Conservation (phyloP, 352 stramenopile genomes). For the Globisporangium uncinulatum region DNA sequence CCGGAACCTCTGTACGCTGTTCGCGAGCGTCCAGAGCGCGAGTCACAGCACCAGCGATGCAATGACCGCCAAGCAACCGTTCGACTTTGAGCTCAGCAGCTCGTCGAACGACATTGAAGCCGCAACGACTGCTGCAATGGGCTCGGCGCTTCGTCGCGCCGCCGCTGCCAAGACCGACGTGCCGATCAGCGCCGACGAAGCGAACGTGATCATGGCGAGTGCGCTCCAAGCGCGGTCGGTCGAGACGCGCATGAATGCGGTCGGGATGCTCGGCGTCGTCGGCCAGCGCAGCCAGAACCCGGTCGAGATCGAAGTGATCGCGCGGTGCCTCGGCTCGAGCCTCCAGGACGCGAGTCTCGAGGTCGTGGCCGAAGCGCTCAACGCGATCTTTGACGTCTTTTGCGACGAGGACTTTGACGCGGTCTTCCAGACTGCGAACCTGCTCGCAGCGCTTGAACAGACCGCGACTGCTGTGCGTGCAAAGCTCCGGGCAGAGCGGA, state of each 20-base stretch:
- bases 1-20: conserved; percentile 71
- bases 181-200: conserved; percentile 48
- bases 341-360: conserved; percentile 70
- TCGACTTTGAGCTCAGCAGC: conserved; percentile 31
- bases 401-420: conserved; percentile 74
- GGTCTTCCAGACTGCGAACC: conserved; percentile 58
- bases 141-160: conserved; percentile 60
- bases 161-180: conserved; percentile 45
- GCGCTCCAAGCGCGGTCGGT: conserved; percentile 54
- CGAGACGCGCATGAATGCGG: conserved; percentile 68
- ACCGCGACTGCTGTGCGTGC: conserved; percentile 51
- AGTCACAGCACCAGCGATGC: conserved; percentile 3
- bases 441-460: conserved; percentile 59
- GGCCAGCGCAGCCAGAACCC: conserved; percentile 60
- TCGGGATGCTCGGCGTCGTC: conserved; percentile 74
- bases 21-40: conserved; percentile 53
- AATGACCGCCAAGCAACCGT: conserved; percentile 14
- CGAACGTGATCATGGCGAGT: conserved; percentile 59
- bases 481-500: conserved; percentile 76
- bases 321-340: conserved; percentile 43
- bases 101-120: conserved; percentile 60
- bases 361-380: conserved; percentile 80
- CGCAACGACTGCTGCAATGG: conserved; percentile 66
- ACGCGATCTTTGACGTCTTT: conserved; percentile 86
- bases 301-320: conserved; percentile 70